Percentiles rank a stretch among this genome's conserved stretches.
phyloP scores from a whole-genome alignment of 352 stramenopile genomes.

The Globisporangium sylvaticum region DNA sequence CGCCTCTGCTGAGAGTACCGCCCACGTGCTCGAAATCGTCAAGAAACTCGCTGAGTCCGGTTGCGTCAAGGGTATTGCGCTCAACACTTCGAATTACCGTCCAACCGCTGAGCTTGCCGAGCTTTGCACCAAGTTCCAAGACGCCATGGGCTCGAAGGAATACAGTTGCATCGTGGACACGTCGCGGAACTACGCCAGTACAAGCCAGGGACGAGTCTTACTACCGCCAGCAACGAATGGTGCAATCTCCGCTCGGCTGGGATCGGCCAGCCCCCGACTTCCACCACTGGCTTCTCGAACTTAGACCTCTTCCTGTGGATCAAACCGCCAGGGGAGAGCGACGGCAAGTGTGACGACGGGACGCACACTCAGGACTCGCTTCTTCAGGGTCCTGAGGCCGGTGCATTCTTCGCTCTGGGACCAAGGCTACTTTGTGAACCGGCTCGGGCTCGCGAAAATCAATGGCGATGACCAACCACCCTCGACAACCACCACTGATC shows the following conservation, averaged over 20 bases:
- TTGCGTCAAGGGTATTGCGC: constrained; percentile 46
- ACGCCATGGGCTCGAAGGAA: constrained; percentile 28
- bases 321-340: constrained; percentile 58
- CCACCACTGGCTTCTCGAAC: constrained; percentile 34
- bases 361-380: constrained; percentile 13
- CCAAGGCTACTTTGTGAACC: constrained; percentile 54
- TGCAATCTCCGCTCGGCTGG: constrained; percentile 56
- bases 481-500: too few relatives aligned
- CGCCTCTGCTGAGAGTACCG: constrained; percentile 7
- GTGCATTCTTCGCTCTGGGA: constrained; percentile 64
- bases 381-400: constrained; percentile 24
- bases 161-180: constrained; percentile 66
- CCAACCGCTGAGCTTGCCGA: constrained; percentile 35
- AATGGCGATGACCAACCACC: neutral
- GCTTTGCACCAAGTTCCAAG: constrained; percentile 52
- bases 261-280: constrained; percentile 47
- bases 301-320: constrained; percentile 71
- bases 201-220: constrained; percentile 17
- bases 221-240: constrained; percentile 34
- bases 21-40: constrained; percentile 34
- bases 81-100: constrained; percentile 73
- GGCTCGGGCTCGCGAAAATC: neutral
- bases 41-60: constrained; percentile 20
- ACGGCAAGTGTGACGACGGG: constrained; percentile 42
- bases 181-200: constrained; percentile 42